These are phyloP conservation scores for Fusarium sulawesiense DNA, from an alignment of 2,329 filamentous ascomycete species.

Conservation along the genomic window DNA sequence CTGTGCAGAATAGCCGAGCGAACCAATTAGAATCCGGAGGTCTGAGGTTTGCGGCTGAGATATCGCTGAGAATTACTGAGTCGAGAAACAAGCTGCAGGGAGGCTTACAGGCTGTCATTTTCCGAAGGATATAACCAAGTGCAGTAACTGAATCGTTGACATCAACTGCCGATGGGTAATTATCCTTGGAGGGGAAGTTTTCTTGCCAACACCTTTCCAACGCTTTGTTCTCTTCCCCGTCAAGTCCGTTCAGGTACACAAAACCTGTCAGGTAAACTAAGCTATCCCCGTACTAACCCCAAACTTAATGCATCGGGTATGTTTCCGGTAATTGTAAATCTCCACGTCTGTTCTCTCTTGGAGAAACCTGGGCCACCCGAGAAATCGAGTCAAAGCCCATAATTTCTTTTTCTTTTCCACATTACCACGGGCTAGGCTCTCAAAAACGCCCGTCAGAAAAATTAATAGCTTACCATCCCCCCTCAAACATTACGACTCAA, in stretches of 20 bases:
- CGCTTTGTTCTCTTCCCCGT: neutral
- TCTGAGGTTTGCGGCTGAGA: neutral
- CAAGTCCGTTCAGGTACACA: neutral
- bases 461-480: neutral
- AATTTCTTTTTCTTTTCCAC: neutral
- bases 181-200: neutral
- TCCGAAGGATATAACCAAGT: neutral
- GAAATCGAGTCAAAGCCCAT: neutral
- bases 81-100: neutral
- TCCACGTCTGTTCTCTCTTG: neutral
- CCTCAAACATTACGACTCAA: neutral
- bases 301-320: neutral
- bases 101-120: neutral
- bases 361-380: neutral
- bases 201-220: neutral
- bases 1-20: slow-evolving; percentile 29
- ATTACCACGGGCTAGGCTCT: neutral
- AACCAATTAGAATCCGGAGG: slow-evolving; percentile 15
- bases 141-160: neutral
- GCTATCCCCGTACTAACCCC: neutral
- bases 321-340: neutral
- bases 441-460: neutral
- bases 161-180: neutral
- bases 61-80: neutral
- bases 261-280: neutral